Evolutionary conservation across 2,329 filamentous ascomycete genomes (phyloP), one percentile per base, ranked within the genome.

Genomic region (Fusarium oxysporum): DNA sequence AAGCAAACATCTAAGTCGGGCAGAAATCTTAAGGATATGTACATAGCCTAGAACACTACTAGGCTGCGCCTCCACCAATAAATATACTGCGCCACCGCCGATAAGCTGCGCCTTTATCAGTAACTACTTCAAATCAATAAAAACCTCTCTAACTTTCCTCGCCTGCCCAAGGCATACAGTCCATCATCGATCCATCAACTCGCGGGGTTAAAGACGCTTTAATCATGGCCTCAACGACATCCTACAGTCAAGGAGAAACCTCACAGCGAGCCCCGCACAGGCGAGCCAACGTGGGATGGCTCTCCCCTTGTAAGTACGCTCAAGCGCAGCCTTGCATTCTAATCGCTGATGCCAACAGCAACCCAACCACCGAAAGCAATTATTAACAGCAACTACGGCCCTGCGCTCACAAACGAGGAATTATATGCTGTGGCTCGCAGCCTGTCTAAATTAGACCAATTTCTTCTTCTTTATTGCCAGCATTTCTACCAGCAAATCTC

Each of bases 161-260:
- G 17, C 13, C 23, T 3, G 3, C 6, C 4, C 8, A 9, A 37
- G 4, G 33, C 3, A 53, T 21, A 23, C 3, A 35, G 14, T 35
- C 6, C 0, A 8, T 12, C 14, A 12, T 48, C 8, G 6, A 3
- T 6, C 6, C 2, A 11, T 14, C 2, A n/a, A 12, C 9, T n/a
- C 6, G 4, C 0, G 1, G 6, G 9, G 0, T 1, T 6, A 6
- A 50, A 23, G 14, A 17, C 0, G 1, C 21, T n/a, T 5, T 3
- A 2, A 37, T 0, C 2, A 54, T 54, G 50, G 50, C 50, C 23
- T 54, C 35, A n/a, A 30, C 50, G 0, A 17, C 50, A 38, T 54
- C 50, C 2, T 54, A 54, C 13, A 38, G 33, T 12, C 7, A n/a
- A 2, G 19, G 50, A 30, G 50, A 38, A 13, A 7, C 3, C 19